These are phyloP conservation scores for Ichthyophthirius multifiliis DNA, from an alignment of 169 alveolate species.

Conservation along the genomic window DNA sequence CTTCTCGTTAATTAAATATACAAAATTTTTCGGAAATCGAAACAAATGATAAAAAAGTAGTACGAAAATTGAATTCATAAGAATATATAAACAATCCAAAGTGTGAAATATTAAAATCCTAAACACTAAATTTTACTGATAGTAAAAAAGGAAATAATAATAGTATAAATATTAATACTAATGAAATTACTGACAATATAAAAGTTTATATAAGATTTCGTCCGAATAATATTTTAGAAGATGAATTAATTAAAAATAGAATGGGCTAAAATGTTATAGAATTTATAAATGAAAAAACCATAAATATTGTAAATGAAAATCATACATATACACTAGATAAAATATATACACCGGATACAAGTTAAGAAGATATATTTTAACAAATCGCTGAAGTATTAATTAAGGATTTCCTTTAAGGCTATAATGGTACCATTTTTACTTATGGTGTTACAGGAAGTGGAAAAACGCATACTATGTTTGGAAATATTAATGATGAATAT, in stretches of 20 bases:
- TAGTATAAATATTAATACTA: too few relatives aligned
- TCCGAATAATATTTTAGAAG: constrained; percentile 32
- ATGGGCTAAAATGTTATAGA: background rate
- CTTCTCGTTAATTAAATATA: too few relatives aligned
- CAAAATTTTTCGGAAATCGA: too few relatives aligned
- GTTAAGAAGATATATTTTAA: constrained; percentile 40
- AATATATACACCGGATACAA: constrained; percentile 39
- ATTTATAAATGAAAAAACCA: constrained; percentile 10
- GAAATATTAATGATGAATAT: constrained; percentile 70
- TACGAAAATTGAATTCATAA: too few relatives aligned
- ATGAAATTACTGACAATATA: too few relatives aligned
- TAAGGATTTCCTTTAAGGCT: constrained; percentile 63
- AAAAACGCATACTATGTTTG: constrained; percentile 86
- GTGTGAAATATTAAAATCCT: too few relatives aligned
- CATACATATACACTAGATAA: constrained; percentile 65
- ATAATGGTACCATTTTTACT: constrained; percentile 76
- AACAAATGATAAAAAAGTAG: too few relatives aligned
- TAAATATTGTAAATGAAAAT: background rate
- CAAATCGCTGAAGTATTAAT: constrained; percentile 59
- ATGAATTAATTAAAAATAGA: background rate
- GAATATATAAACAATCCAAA: too few relatives aligned
- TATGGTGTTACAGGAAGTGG: constrained; percentile 68
- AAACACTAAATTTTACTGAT: too few relatives aligned
- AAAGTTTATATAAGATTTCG: constrained; percentile 40
- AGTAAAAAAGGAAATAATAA: too few relatives aligned